These are phyloP conservation scores for Fraxinus floribunda DNA, from an alignment of 305 asterid species.

Conservation along the genomic window DNA sequence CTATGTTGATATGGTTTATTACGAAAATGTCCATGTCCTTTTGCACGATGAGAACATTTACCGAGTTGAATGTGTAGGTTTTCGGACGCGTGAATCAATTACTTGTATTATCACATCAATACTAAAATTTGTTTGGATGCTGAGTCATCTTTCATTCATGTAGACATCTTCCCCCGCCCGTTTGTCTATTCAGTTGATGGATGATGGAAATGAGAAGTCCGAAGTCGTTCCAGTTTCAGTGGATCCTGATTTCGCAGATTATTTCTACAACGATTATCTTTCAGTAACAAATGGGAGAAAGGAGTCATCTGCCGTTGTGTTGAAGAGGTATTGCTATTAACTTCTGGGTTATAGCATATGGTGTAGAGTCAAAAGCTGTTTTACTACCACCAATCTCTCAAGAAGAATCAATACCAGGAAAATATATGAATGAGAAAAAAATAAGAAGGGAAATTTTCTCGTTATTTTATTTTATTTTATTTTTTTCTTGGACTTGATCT, in stretches of 20 bases:
- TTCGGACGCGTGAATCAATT: slow-evolving; percentile 19
- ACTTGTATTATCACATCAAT: neutral
- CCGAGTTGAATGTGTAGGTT: slow-evolving; percentile 66
- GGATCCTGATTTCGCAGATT: slow-evolving; percentile 80
- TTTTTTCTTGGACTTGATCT: slow-evolving; percentile 7
- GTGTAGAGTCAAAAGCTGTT: neutral
- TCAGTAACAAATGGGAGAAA: slow-evolving; percentile 62
- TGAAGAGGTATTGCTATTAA: slow-evolving; percentile 62
- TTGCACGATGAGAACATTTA: slow-evolving; percentile 47
- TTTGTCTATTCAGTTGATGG: slow-evolving; percentile 89
- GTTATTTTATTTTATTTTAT: neutral
- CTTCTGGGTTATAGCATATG: slow-evolving; percentile 1
- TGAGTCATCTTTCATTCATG: slow-evolving; percentile 40
- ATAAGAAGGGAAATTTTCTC: neutral
- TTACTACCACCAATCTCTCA: neutral
- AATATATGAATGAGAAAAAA: neutral
- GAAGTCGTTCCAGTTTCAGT: slow-evolving; percentile 91
- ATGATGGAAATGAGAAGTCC: slow-evolving; percentile 84
- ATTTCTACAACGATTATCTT: slow-evolving; percentile 77
- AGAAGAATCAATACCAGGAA: neutral
- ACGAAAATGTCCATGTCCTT: slow-evolving; percentile 43
- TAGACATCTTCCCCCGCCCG: slow-evolving; percentile 65
- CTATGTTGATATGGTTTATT: slow-evolving; percentile 43
- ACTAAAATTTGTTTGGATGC: slow-evolving; percentile 27
- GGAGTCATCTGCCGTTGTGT: slow-evolving; percentile 59